Evolutionary conservation across 2,329 filamentous ascomycete species (phyloP), one percentile per base, ranked within the genome.

Genomic region (Zalaria sp.): DNA sequence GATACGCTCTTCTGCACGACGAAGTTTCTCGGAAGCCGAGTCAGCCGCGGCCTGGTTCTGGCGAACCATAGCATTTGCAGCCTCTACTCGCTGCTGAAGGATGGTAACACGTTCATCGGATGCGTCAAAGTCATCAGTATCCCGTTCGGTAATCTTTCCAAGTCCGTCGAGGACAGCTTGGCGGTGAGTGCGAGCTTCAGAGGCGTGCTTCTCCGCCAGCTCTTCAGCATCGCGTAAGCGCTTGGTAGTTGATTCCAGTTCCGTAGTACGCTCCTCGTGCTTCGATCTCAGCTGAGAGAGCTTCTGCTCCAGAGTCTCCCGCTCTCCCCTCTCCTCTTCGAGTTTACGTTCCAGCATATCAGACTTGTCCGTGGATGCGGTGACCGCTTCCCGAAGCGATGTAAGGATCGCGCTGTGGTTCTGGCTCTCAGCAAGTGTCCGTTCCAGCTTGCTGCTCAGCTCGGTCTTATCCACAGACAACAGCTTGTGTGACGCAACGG

Each of bases 1-100:
- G 58, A 98, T 96, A 35, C 91, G 80, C 65, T 96, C 93, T 63
- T 98, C 93, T 3, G 91, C 91, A 44, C 82, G 82, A 41, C 91
- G 82, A 41, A 98, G 71, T 58, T 88, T 93, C 56, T 95, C 87
- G 0, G 86, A 82, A 3, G 88, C 87, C 26, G 72, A 66, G 58
- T 98, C 86, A 1, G 88, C 89, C 45, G 93, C 88, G 46, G 81
- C 73, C 59, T 95, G 87, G 52, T 94, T 93, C 55, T 86, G 86
- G 59, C 82, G 83, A 27, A 88, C 86, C 57, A 96, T 66, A 2
- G 70, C 71, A 53, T 85, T 93, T 10, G 89, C 83, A 35, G 80
- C 67, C 47, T 81, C 74, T 9, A 94, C 69, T 57, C 96, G 91
- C 36, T 77, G 73, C 57, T 93, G 84, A 4, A 98, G 71, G 26